Conservation (phyloP, 306 rosid genomes). For the Mucuna pruriens region DNA sequence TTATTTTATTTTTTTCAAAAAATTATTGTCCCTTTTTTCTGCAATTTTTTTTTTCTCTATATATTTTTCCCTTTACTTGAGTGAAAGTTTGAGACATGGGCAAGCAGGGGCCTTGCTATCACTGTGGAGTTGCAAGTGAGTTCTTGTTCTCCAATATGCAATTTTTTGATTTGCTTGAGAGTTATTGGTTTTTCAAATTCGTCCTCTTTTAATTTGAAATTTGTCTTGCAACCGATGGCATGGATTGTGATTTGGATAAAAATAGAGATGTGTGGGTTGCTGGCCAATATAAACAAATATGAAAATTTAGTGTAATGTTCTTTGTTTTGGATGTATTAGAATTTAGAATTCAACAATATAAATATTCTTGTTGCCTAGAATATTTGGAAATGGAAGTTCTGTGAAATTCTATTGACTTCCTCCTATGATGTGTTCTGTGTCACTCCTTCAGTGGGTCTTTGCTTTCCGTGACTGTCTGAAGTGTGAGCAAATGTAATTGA, state of each 20-base stretch:
- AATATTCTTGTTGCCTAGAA: conserved; percentile 35
- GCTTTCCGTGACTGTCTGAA: conserved; percentile 39
- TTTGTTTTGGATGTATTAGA: conserved; percentile 34
- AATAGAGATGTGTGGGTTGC: conserved; percentile 36
- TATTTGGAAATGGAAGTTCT: conserved; percentile 43
- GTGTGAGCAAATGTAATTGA: conserved; percentile 39
- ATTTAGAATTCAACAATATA: conserved; percentile 39
- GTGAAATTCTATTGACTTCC: conserved; percentile 44
- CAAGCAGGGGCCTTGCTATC: conserved; percentile 98
- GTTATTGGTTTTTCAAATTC: conserved; percentile 27
- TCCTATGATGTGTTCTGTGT: conserved; percentile 38
- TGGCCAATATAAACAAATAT: conserved; percentile 33
- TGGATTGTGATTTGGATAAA: conserved; percentile 41
- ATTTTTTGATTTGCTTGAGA: conserved; percentile 12
- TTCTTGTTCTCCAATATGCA: conserved; percentile 73
- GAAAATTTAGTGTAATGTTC: conserved; percentile 32
- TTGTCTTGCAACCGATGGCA: conserved; percentile 36
- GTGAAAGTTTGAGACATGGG: conserved; percentile 79
- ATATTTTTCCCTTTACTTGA: conserved; percentile 45
- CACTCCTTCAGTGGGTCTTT: conserved; percentile 36
- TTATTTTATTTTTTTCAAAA: conserved; percentile 35
- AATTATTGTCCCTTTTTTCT: conserved; percentile 38
- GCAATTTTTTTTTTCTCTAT: conserved; percentile 48
- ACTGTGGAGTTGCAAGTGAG: conserved; percentile 99
- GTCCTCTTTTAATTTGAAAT: conserved; percentile 12